Percentiles rank a stretch among this genome's conserved stretches.
phyloP scores from a whole-genome alignment of 2,329 filamentous ascomycete genomes.

The Biscogniauxia mediterranea region DNA sequence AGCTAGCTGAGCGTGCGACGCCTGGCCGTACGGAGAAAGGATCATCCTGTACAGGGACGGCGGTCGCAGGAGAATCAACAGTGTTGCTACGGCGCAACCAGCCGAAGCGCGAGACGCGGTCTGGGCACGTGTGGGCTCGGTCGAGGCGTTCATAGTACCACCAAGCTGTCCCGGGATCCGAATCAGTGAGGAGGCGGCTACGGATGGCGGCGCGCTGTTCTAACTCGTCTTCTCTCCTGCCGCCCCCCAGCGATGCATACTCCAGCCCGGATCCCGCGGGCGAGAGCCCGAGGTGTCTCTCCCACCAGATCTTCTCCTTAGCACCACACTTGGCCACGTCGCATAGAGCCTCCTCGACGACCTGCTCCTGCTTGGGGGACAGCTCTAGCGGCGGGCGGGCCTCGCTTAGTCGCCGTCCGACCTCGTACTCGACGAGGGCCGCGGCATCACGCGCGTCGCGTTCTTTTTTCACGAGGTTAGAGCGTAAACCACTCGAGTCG shows the following conservation, averaged over 20 bases:
- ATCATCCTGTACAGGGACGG: neutral
- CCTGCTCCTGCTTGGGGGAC: constrained; percentile 15
- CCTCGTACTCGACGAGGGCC: constrained; percentile 19
- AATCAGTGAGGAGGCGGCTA: constrained; percentile 18
- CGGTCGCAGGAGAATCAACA: neutral
- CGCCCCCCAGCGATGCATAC: constrained; percentile 9
- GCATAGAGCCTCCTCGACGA: constrained; percentile 23
- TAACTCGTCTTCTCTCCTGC: constrained; percentile 1
- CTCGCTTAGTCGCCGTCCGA: neutral
- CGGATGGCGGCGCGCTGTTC: neutral
- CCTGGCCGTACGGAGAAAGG: constrained; percentile 3
- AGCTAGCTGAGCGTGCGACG: constrained; percentile 7
- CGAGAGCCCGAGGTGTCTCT: constrained; percentile 18
- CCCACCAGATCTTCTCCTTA: constrained; percentile 25
- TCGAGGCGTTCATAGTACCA: constrained; percentile 26
- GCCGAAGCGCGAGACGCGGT: constrained; percentile 1
- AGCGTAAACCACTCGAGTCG: constrained; percentile 21
- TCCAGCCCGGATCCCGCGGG: neutral
- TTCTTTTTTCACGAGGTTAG: constrained; percentile 19
- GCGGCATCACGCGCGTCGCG: constrained; percentile 24
- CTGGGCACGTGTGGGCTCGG: constrained; percentile 5
- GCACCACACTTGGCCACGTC: constrained; percentile 19
- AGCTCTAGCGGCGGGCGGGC: constrained; percentile 8
- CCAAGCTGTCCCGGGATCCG: constrained; percentile 19
- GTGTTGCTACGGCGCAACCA: constrained; percentile 1